These are phyloP conservation scores for Scenedesmus sp. DNA, from an alignment of 163 green algal species.

Conservation along the genomic window DNA sequence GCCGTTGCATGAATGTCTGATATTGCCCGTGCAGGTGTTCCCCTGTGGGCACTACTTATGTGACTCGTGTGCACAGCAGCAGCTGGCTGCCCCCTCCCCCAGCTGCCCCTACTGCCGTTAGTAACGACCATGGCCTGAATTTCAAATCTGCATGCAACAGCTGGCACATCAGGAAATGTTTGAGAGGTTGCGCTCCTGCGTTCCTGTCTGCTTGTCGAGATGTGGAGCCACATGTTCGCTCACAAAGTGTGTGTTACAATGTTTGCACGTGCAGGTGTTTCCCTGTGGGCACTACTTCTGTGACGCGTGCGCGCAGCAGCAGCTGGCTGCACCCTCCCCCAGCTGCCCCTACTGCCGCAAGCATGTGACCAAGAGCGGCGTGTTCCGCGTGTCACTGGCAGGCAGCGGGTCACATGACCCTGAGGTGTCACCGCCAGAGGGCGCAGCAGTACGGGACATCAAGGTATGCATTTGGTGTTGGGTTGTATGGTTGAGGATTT, in stretches of 20 bases:
- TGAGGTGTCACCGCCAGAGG: slow-evolving; percentile 65
- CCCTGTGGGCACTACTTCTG: slow-evolving; percentile 69
- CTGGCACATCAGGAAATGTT: not conserved
- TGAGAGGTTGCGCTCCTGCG: no score
- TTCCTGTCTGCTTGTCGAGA: not conserved
- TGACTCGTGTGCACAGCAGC: not conserved
- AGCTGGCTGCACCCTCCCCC: slow-evolving; percentile 50
- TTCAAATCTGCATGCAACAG: no score
- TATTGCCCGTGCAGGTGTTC: no score
- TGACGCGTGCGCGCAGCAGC: slow-evolving; percentile 40
- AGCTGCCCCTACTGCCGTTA: not conserved
- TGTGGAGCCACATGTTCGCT: not conserved
- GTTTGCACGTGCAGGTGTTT: slow-evolving; percentile 53
- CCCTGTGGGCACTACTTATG: not conserved
- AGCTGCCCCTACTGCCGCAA: slow-evolving; percentile 56
- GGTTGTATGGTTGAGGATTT: not conserved
- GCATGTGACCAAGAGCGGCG: not conserved
- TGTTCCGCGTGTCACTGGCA: slow-evolving; percentile 37
- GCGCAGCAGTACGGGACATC: slow-evolving; percentile 35
- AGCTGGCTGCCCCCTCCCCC: not conserved
- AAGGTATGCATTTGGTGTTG: slow-evolving; percentile 8
- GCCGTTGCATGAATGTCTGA: no score
- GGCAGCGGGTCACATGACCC: slow-evolving; percentile 24
- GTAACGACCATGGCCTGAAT: no score
- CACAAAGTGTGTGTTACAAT: no score